A percentile compares a stretch with the other conserved stretches of the same genome.
Conservation (phyloP, 805 yeast species). For the Metschnikowia cubensis region DNA sequence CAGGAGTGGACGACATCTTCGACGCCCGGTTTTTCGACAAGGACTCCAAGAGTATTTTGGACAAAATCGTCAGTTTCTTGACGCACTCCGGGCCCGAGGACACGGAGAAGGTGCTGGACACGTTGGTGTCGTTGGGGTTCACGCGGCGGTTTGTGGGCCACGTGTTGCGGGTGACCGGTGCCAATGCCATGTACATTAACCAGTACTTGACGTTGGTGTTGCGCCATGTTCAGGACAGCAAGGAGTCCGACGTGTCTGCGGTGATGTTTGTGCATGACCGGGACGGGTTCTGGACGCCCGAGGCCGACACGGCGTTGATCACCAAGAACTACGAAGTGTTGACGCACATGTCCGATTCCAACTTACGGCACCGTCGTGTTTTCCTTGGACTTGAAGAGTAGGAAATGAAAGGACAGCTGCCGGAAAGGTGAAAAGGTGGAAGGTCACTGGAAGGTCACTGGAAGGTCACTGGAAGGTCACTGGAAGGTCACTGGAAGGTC, state of each 20-base stretch:
- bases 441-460: no score
- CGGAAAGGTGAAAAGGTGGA: no score
- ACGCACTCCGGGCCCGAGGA: slow-evolving; percentile 6
- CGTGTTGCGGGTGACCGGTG: slow-evolving; percentile 17
- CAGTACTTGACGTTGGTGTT: slow-evolving; percentile 11
- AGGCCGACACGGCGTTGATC: slow-evolving; percentile 14
- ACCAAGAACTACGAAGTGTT: slow-evolving; percentile 8
- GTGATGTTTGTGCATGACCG: slow-evolving; percentile 9
- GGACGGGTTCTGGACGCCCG: slow-evolving; percentile 18
- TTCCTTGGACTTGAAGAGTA: slow-evolving; percentile 15
- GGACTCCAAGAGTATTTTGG: slow-evolving; percentile 8
- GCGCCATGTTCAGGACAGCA: slow-evolving; percentile 4
- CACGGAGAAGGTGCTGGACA: slow-evolving; percentile 10
- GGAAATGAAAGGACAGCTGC: no score
- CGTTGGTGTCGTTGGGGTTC: slow-evolving; percentile 13
- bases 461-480: no score
- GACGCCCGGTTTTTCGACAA: slow-evolving; percentile 8
- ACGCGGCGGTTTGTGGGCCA: slow-evolving; percentile 16
- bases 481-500: no score
- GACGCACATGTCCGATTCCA: slow-evolving; percentile 10
- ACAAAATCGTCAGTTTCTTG: slow-evolving; percentile 8
- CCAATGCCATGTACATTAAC: slow-evolving; percentile 12
- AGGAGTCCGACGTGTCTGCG: slow-evolving; percentile 3
- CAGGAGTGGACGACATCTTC: slow-evolving; percentile 12
- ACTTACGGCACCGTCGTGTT: slow-evolving; percentile 10